Evolutionary conservation across 2,329 filamentous ascomycete species (phyloP).

Genomic region (Rutstroemia sydowiana): DNA sequence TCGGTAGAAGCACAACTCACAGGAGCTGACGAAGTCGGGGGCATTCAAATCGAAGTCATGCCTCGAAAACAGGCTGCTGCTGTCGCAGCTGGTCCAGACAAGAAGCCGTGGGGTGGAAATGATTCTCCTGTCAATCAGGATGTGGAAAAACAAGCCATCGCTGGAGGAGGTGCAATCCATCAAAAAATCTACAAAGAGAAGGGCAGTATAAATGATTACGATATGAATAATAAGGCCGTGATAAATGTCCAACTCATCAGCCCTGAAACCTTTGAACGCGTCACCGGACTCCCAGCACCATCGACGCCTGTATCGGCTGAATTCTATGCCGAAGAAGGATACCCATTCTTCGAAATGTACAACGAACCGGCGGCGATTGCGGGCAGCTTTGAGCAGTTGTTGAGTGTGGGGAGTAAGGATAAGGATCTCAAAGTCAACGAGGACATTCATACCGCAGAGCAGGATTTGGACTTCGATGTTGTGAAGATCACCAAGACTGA

Average conservation of each 20-base stretch:
- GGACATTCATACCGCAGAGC: background rate
- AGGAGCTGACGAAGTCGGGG: background rate
- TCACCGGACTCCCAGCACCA: background rate
- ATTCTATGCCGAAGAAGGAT: background rate
- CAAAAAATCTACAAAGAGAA: conserved; percentile 1
- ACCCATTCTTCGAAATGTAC: conserved; percentile 5
- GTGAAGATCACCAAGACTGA: background rate
- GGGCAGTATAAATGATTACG: background rate
- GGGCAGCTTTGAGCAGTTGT: background rate
- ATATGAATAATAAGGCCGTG: background rate
- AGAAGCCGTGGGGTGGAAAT: background rate
- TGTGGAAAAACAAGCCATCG: background rate
- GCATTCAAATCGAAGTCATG: conserved; percentile 6
- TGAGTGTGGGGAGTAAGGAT: background rate
- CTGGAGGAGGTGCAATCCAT: background rate
- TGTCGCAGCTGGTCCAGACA: background rate
- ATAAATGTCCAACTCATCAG: conserved; percentile 3
- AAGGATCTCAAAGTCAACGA: background rate
- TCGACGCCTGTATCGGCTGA: background rate
- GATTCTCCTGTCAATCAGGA: no score
- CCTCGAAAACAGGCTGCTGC: background rate
- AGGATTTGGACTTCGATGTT: background rate
- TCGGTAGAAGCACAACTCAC: conserved; percentile 11
- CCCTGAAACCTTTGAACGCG: background rate
- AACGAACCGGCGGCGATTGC: background rate